Percentiles rank a stretch among this genome's conserved stretches.
These are phyloP conservation scores for Panus rudis DNA, from an alignment of 768 basidiomycete species.

Conservation along the genomic window DNA sequence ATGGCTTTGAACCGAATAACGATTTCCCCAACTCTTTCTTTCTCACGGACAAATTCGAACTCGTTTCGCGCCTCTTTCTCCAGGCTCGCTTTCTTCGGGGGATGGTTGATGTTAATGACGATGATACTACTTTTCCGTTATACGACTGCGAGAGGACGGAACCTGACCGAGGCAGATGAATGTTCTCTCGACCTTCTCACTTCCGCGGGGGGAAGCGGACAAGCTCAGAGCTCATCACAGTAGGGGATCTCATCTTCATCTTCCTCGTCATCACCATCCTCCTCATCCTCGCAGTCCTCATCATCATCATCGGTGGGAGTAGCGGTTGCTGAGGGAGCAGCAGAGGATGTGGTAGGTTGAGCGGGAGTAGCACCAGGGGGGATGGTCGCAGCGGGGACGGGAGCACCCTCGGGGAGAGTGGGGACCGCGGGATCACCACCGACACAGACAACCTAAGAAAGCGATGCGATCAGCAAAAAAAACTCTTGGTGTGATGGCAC, in stretches of 20 bases:
- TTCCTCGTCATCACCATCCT: slow-evolving; percentile 19
- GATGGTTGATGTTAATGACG: too few species aligned
- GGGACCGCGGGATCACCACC: slow-evolving; percentile 36
- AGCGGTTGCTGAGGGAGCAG: slow-evolving; percentile 16
- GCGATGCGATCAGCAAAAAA: not conserved
- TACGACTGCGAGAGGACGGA: too few species aligned
- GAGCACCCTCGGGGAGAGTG: slow-evolving; percentile 28
- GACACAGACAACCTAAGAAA: slow-evolving; percentile 49
- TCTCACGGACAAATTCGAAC: too few species aligned
- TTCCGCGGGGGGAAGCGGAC: not conserved
- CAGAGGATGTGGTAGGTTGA: slow-evolving; percentile 10
- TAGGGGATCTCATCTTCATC: slow-evolving; percentile 41
- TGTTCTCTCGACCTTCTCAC: too few species aligned
- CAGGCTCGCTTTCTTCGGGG: too few species aligned
- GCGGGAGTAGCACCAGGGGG: slow-evolving; percentile 17
- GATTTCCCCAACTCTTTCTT: too few species aligned
- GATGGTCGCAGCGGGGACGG: slow-evolving; percentile 16
- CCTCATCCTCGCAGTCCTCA: slow-evolving; percentile 3
- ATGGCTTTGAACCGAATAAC: too few species aligned
- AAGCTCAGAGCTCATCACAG: slow-evolving; percentile 42
- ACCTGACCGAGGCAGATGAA: too few species aligned
- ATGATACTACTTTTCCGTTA: too few species aligned
- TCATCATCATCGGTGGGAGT: slow-evolving; percentile 6
- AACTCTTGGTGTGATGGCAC: not conserved
- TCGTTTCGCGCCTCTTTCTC: too few species aligned